These are phyloP conservation scores for Pisolithus microcarpus DNA, from an alignment of 768 basidiomycete genomes.

Conservation along the genomic window DNA sequence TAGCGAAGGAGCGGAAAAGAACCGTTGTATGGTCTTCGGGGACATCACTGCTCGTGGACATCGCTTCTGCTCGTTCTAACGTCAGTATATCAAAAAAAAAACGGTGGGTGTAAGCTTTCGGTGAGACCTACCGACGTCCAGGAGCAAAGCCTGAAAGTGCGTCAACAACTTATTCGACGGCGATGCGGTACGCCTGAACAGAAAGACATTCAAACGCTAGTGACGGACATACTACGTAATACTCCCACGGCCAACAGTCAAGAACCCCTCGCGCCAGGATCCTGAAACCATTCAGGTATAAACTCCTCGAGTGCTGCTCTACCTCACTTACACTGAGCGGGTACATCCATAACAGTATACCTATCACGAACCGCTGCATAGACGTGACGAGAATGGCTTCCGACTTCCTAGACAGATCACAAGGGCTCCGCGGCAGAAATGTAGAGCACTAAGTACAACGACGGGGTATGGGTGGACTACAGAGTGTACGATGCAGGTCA, in stretches of 20 bases:
- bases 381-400: too few species aligned
- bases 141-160: neutral
- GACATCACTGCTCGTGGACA: conserved; percentile 14
- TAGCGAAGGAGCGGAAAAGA: conserved; percentile 71
- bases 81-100: too few species aligned
- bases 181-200: too few species aligned
- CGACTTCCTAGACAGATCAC: conserved; percentile 21
- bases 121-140: neutral
- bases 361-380: too few species aligned
- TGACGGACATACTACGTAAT: neutral
- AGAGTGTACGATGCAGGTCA: conserved; percentile 2
- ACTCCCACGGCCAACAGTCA: too few species aligned
- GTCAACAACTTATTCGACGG: too few species aligned
- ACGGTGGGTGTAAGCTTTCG: neutral
- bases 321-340: too few species aligned
- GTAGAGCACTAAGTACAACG: conserved; percentile 52
- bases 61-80: neutral
- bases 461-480: neutral
- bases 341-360: too few species aligned
- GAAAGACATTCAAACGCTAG: too few species aligned
- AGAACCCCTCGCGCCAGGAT: too few species aligned
- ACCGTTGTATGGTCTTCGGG: conserved; percentile 31
- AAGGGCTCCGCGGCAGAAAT: conserved; percentile 66
- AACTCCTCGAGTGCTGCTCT: too few species aligned
- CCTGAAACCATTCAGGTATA: too few species aligned